A percentile compares a stretch with the other conserved stretches of the same genome.
Conservation (phyloP, 1,284 basidiomycete species). For the Irpex rosettiformis region DNA sequence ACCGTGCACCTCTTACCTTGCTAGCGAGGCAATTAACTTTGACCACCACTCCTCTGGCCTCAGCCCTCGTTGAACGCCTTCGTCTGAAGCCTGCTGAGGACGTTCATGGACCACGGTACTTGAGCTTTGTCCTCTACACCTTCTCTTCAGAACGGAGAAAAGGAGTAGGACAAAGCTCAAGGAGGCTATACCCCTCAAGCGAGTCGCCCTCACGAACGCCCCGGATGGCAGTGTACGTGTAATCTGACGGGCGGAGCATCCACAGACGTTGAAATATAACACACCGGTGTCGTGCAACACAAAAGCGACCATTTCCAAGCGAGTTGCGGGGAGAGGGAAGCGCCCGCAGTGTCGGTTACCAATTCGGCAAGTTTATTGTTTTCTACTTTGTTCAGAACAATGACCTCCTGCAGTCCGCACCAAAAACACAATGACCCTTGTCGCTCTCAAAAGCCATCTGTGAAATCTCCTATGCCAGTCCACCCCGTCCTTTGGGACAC, state of each 20-base stretch:
- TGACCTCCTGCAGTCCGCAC: constrained; percentile 14
- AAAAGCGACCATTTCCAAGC: not conserved
- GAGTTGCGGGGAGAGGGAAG: constrained; percentile 2
- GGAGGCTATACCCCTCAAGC: too few species aligned
- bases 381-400: constrained; percentile 17
- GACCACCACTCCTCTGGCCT: too few species aligned
- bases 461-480: constrained; percentile 11
- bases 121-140: too few species aligned
- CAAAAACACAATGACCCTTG: constrained; percentile 22
- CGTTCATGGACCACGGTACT: too few species aligned
- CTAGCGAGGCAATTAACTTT: too few species aligned
- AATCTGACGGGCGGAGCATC: not conserved
- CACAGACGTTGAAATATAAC: not conserved
- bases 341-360: constrained; percentile 8
- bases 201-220: too few species aligned
- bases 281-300: not conserved
- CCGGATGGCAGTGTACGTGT: too few species aligned
- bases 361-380: constrained; percentile 14
- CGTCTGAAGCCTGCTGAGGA: too few species aligned
- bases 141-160: too few species aligned
- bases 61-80: too few species aligned
- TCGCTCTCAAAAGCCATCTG: constrained; percentile 25
- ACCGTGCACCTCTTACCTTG: too few species aligned
- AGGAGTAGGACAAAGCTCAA: too few species aligned
- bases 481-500: not conserved